Conservation (phyloP, 164 flowering plant species). For the Umbilicus rupestris region DNA sequence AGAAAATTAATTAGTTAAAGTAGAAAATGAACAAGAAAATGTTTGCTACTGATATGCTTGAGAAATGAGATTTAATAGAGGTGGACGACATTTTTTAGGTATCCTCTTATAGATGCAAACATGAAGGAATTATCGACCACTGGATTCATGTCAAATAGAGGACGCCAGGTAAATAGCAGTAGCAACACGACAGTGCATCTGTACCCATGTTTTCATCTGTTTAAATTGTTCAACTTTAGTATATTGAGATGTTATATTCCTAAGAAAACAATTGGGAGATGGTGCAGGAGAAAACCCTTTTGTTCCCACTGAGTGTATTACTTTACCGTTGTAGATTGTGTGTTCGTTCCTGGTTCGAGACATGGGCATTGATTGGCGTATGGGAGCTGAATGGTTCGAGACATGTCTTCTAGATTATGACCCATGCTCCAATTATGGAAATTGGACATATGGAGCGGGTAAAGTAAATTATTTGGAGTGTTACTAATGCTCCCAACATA, state of each 20-base stretch:
- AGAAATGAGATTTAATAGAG: background rate
- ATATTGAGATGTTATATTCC: background rate
- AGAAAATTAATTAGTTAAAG: background rate
- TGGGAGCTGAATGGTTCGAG: conserved; percentile 99
- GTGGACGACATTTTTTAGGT: conserved; percentile 32
- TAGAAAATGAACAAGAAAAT: background rate
- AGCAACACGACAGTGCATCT: background rate
- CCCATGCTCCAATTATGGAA: conserved; percentile 94
- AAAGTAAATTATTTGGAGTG: background rate
- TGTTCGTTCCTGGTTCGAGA: conserved; percentile 97
- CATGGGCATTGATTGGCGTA: conserved; percentile 96
- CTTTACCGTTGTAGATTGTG: conserved; percentile 47
- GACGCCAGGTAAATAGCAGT: conserved; percentile 59
- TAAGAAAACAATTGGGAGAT: background rate
- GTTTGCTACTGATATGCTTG: background rate
- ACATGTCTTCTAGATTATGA: conserved; percentile 91
- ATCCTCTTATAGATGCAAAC: conserved; percentile 86
- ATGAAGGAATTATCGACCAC: conserved; percentile 78
- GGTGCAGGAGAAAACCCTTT: background rate
- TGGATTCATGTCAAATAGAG: conserved; percentile 96
- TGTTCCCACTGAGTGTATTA: background rate
- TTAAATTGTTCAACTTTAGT: background rate
- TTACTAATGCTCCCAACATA: background rate
- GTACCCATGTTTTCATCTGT: background rate
- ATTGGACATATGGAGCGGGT: conserved; percentile 99